A percentile compares a stretch with the other conserved stretches of the same genome.
phyloP scores from a whole-genome alignment of 306 rosid genomes.

The Albizia julibrissin region DNA sequence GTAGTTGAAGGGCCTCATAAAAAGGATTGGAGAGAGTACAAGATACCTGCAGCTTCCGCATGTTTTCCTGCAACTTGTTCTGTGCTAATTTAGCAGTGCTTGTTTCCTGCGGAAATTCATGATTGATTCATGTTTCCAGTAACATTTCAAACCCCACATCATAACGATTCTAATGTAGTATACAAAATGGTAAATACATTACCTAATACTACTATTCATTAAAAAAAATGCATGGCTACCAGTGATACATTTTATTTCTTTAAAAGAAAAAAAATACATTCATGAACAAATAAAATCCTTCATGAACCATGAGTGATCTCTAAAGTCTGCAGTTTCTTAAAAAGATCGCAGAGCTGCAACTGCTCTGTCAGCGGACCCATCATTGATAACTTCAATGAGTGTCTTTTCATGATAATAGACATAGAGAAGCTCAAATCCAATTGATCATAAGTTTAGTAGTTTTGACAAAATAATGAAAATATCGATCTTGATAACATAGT shows the following conservation, averaged over 20 bases:
- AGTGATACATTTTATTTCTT: neutral
- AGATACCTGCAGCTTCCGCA: conserved; percentile 61
- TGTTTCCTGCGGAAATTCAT: conserved; percentile 55
- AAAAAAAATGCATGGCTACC: neutral
- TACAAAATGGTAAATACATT: neutral
- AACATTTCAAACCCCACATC: conserved; percentile 2
- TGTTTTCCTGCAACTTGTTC: conserved; percentile 73
- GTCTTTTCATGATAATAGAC: neutral
- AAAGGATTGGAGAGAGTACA: neutral
- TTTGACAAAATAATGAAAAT: conserved; percentile 6
- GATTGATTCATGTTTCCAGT: conserved; percentile 18
- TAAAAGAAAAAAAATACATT: neutral
- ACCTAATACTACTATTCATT: neutral
- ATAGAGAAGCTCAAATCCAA: neutral
- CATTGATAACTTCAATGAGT: conserved; percentile 3
- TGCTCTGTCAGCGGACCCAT: neutral
- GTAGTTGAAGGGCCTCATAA: neutral
- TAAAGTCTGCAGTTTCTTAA: neutral
- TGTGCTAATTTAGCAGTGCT: conserved; percentile 61
- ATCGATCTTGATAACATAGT: neutral
- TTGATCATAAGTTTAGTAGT: neutral
- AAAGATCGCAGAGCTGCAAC: neutral
- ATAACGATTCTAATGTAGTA: neutral
- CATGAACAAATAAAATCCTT: neutral
- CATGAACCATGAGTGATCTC: neutral